Conservation (phyloP, 2,329 filamentous ascomycete genomes). For the Sporothrix brasiliensis region DNA sequence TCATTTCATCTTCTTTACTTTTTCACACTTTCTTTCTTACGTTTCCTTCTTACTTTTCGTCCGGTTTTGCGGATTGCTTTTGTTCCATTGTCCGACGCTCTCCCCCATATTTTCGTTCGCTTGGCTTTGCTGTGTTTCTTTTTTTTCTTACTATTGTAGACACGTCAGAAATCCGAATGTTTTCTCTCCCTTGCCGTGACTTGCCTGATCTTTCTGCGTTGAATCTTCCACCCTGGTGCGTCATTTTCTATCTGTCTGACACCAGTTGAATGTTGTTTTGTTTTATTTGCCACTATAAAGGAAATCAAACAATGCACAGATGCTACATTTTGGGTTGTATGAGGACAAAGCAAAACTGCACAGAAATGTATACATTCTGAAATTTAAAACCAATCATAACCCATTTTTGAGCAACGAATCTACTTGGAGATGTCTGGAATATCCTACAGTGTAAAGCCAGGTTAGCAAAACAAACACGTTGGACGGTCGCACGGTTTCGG, state of each 20-base stretch:
- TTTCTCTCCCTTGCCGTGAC: not conserved
- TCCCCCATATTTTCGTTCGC: conserved; percentile 22
- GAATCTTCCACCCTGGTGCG: too few relatives aligned
- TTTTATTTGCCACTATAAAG: too few relatives aligned
- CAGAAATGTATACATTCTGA: not conserved
- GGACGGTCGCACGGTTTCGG: too few relatives aligned
- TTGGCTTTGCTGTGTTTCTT: conserved; percentile 4
- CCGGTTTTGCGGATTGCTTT: not conserved
- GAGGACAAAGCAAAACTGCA: not conserved
- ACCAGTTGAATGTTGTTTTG: too few relatives aligned
- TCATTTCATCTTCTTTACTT: not conserved
- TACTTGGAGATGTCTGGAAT: conserved; percentile 3
- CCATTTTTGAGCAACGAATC: not conserved
- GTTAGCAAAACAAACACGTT: too few relatives aligned
- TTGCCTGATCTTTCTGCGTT: not conserved
- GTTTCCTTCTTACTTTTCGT: not conserved
- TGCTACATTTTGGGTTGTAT: not conserved
- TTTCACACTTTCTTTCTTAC: not conserved
- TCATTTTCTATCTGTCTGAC: too few relatives aligned
- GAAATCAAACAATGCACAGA: not conserved
- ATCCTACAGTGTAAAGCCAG: not conserved
- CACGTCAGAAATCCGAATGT: conserved; percentile 24
- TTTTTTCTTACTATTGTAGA: conserved; percentile 13
- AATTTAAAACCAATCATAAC: not conserved
- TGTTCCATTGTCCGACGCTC: conserved; percentile 13